A percentile compares a stretch with the other conserved stretches of the same genome.
Conservation (phyloP, 768 basidiomycete species). For the Naganishia onofrii region DNA sequence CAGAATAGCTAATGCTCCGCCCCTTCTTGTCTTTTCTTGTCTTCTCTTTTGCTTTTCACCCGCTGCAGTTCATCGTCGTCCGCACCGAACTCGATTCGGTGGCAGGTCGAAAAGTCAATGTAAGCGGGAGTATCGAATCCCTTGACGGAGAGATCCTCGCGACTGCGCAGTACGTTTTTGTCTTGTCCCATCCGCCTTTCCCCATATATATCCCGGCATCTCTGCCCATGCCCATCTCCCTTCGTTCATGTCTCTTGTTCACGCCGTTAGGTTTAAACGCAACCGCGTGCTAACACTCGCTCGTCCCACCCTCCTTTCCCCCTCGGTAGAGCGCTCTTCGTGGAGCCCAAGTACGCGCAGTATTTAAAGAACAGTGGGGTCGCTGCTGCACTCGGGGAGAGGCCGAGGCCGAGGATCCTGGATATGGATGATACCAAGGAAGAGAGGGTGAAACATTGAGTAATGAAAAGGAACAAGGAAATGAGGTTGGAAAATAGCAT, state of each 20-base stretch:
- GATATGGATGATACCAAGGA: slow-evolving; percentile 32
- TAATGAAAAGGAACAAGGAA: background rate
- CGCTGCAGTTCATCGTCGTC: slow-evolving; percentile 72
- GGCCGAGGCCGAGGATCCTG: slow-evolving; percentile 23
- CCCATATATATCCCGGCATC: no score
- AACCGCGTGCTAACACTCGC: no score
- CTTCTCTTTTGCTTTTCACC: no score
- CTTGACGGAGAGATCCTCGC: slow-evolving; percentile 76
- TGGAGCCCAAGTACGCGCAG: slow-evolving; percentile 84
- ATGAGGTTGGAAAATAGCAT: background rate
- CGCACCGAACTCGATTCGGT: slow-evolving; percentile 65
- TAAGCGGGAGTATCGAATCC: slow-evolving; percentile 71
- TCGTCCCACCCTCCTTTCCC: background rate
- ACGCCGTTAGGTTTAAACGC: no score
- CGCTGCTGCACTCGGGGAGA: slow-evolving; percentile 63
- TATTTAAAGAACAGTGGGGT: slow-evolving; percentile 65
- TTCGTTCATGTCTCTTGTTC: no score
- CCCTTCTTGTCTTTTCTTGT: no score
- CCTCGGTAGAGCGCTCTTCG: slow-evolving; percentile 66
- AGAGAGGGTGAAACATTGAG: slow-evolving; percentile 2
- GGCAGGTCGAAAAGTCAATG: slow-evolving; percentile 74
- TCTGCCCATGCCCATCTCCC: no score
- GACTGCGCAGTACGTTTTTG: slow-evolving; percentile 67
- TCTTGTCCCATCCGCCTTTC: background rate
- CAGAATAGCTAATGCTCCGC: no score